Evolutionary conservation across 1,284 basidiomycete genomes (phyloP).

Genomic region (Leccinum cinnamomeum): DNA sequence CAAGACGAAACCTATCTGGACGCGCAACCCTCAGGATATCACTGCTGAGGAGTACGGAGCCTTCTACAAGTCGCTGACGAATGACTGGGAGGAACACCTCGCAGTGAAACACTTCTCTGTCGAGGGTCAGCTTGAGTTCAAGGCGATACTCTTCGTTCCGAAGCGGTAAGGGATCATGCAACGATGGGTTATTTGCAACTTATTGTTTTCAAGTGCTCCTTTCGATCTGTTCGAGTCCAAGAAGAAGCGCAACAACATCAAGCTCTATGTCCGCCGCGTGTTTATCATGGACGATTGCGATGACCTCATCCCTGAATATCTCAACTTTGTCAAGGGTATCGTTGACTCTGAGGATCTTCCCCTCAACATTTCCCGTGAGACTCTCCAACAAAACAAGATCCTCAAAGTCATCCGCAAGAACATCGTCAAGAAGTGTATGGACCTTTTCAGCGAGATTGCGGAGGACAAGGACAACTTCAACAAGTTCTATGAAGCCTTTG

Average conservation of each 20-base stretch:
- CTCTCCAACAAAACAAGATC: conserved; percentile 99
- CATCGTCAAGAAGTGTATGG: conserved; percentile 98
- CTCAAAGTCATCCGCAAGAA: conserved; percentile 99
- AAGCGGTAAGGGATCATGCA: conserved; percentile 70
- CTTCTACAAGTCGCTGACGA: conserved; percentile 99
- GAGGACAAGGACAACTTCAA: conserved; percentile 99
- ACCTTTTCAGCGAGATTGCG: conserved; percentile 93
- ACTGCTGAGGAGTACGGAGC: conserved; percentile 89
- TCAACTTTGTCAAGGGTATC: conserved; percentile 99
- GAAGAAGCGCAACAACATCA: conserved; percentile 99
- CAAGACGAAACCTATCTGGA: conserved; percentile 99
- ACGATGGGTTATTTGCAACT: not conserved
- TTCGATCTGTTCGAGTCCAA: conserved; percentile 99
- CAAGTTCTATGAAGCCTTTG: conserved; percentile 97
- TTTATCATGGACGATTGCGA: conserved; percentile 99
- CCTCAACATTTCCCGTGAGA: conserved; percentile 99
- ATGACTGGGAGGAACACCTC: conserved; percentile 99
- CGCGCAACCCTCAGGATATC: conserved; percentile 95
- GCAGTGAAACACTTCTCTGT: conserved; percentile 99
- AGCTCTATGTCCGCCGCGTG: conserved; percentile 99
- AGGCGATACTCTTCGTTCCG: conserved; percentile 96
- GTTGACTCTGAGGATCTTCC: conserved; percentile 99
- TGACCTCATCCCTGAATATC: conserved; percentile 99
- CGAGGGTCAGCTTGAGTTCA: conserved; percentile 99
- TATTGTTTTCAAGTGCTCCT: conserved; percentile 64